Evolutionary conservation across 2,329 filamentous ascomycete species (phyloP).

Genomic region (Fusarium mexicanum): DNA sequence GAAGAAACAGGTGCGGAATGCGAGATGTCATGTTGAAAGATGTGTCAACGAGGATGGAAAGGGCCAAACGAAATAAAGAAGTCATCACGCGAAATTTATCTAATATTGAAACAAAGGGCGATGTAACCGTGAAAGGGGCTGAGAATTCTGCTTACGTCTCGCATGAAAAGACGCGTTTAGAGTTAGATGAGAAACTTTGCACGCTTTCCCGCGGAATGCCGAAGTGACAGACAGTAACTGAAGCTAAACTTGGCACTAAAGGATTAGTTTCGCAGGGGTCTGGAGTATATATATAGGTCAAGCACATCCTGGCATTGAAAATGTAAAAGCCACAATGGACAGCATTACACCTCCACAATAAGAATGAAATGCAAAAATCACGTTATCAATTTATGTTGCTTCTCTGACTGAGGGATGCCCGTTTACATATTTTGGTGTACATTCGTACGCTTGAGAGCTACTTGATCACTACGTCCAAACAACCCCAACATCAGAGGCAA

Average conservation of each 20-base stretch:
- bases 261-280: neutral
- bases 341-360: accelerated
- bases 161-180: neutral
- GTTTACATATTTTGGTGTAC: neutral
- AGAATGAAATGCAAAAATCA: no score
- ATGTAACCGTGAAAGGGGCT: neutral
- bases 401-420: no score
- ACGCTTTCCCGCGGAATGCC: neutral
- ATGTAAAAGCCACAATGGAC: accelerated
- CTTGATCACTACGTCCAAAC: neutral
- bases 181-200: neutral
- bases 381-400: no score
- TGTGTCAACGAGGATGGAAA: accelerated
- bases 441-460: neutral
- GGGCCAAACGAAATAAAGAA: neutral
- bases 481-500: neutral
- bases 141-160: neutral
- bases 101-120: neutral
- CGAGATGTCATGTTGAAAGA: neutral
- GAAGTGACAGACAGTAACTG: neutral
- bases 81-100: neutral
- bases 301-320: neutral
- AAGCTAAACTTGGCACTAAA: neutral
- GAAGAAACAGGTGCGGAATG: neutral
- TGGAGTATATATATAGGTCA: neutral